Evolutionary conservation across 2,329 filamentous ascomycete species (phyloP), one percentile per base, ranked within the genome.

Genomic region (Calonectria pseudoturangicola): DNA sequence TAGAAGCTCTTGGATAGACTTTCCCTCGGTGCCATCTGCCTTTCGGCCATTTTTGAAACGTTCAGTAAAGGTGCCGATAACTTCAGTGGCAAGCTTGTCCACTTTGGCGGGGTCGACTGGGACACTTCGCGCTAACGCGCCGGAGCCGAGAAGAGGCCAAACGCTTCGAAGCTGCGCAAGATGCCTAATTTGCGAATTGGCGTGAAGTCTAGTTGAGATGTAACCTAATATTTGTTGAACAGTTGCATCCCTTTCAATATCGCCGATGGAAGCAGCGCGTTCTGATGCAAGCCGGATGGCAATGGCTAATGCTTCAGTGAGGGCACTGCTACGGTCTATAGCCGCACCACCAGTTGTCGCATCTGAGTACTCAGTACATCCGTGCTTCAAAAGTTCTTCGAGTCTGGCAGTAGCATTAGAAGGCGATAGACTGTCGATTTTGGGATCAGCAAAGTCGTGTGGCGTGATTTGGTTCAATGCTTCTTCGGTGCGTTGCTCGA

Each of bases 381-480:
- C 50, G 36, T n/a, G 2, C 12, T 54, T 33, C 16, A 54, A 54
- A 33, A 8, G 16, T 36, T 54, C 0, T n/a, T 33, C 16, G 0
- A 36, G 15, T n/a, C 27, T 54, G 8, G 28, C 16, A 7, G 50
- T 33, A 5, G 50, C 28, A 33, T 54, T 18, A 13, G 50, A 33
- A 1, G 8, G 2, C 1, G 50, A 54, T 21, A 54, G 28, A n/a
- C 6, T 9, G 28, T 1, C 8, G 27, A 54, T 13, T 33, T 54
- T 33, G 16, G 50, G 50, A 28, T 54, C 50, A n/a, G 28, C 28
- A 54, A 54, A 48, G n/a, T 48, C 50, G 18, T 36, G 28, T 4
- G 28, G 50, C 21, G 50, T 54, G 16, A 54, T 48, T 48, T 48
- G 28, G 18, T 5, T 54, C 28, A 54, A 54, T 36, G 50, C 50